Evolutionary conservation across 2,329 filamentous ascomycete species (phyloP).

Genomic region (Aspergillus unguis): DNA sequence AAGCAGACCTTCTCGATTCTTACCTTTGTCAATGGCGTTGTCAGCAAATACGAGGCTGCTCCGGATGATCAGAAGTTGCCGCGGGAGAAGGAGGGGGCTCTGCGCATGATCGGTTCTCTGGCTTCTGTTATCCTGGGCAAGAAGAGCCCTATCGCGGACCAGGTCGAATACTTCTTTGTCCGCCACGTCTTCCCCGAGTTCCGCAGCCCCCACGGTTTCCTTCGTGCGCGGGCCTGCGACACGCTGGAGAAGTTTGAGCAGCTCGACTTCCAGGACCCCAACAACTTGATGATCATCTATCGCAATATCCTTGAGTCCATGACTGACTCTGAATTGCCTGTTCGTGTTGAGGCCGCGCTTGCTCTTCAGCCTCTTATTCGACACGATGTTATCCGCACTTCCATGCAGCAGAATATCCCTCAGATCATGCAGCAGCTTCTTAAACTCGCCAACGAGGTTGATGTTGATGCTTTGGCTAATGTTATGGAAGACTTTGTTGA

Average conservation of each 20-base stretch:
- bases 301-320: slow-evolving; percentile 95
- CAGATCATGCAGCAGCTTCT: slow-evolving; percentile 99
- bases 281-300: slow-evolving; percentile 95
- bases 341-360: slow-evolving; percentile 88
- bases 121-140: slow-evolving; percentile 93
- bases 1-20: slow-evolving; percentile 95
- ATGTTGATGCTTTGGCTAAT: slow-evolving; percentile 94
- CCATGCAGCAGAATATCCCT: slow-evolving; percentile 96
- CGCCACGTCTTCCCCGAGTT: slow-evolving; percentile 98
- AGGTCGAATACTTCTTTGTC: slow-evolving; percentile 98
- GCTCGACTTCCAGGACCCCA: slow-evolving; percentile 92
- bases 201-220: slow-evolving; percentile 83
- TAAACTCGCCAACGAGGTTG: slow-evolving; percentile 95
- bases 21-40: slow-evolving; percentile 90
- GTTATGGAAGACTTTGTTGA: slow-evolving; percentile 99
- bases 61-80: slow-evolving; percentile 89
- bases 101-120: slow-evolving; percentile 95
- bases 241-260: slow-evolving; percentile 98
- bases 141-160: slow-evolving; percentile 95
- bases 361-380: slow-evolving; percentile 93
- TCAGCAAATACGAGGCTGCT: slow-evolving; percentile 84
- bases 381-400: slow-evolving; percentile 87
- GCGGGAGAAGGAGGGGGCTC: slow-evolving; percentile 89
- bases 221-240: slow-evolving; percentile 91
- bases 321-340: slow-evolving; percentile 88